These are phyloP conservation scores for Backusella psychrophila DNA, from an alignment of 192 early-diverging fungal genomes.

Conservation along the genomic window DNA sequence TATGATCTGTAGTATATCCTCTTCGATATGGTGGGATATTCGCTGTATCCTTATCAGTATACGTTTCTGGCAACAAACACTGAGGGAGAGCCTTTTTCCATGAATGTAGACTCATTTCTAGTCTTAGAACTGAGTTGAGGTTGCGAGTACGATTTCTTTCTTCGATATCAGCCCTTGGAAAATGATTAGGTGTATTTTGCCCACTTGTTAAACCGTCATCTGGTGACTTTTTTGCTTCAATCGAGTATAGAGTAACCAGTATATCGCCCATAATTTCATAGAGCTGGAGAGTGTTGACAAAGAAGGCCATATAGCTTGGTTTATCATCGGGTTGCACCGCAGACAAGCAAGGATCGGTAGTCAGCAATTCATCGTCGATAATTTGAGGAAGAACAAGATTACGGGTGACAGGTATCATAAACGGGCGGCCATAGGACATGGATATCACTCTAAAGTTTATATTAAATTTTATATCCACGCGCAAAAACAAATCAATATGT, in stretches of 20 bases:
- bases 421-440: constrained; percentile 15
- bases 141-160: constrained; percentile 4
- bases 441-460: not conserved
- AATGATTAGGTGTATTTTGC: not conserved
- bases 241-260: constrained; percentile 4
- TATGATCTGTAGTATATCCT: not conserved
- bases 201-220: not conserved
- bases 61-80: not conserved
- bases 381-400: constrained; percentile 12
- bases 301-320: constrained; percentile 13
- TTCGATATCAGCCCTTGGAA: constrained; percentile 3
- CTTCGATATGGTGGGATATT: constrained; percentile 1
- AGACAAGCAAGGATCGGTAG: not conserved
- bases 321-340: constrained; percentile 6
- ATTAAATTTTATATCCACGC: not conserved
- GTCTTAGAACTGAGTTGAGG: constrained; percentile 4
- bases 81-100: constrained; percentile 10
- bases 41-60: not conserved
- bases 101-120: constrained; percentile 12
- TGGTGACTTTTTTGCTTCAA: not conserved
- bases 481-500: not conserved
- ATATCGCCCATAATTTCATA: constrained; percentile 22
- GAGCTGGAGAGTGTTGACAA: constrained; percentile 17
- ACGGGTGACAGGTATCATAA: constrained; percentile 15
- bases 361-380: constrained; percentile 15